Conservation (phyloP, 371 early-diverging fungal species). For the Batrachochytrium dendrobatidis region DNA sequence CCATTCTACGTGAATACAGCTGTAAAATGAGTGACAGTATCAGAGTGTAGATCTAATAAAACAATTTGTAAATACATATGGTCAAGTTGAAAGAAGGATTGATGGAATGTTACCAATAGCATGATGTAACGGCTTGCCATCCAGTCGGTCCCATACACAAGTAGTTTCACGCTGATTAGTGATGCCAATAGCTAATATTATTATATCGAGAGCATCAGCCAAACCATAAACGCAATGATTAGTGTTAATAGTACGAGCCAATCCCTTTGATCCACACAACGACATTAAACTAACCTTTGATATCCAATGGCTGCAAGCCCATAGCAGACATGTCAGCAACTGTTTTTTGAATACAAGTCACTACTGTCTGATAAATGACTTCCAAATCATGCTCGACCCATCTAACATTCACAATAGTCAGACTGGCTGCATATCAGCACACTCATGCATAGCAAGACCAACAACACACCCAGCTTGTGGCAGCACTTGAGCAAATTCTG, state of each 20-base stretch:
- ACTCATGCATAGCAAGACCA: background rate
- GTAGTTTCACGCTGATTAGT: slow-evolving; percentile 96
- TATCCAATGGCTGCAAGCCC: slow-evolving; percentile 51
- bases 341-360: slow-evolving; percentile 62
- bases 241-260: background rate
- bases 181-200: slow-evolving; percentile 82
- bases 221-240: slow-evolving; percentile 2
- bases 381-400: slow-evolving; percentile 90
- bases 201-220: background rate
- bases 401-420: slow-evolving; percentile 34
- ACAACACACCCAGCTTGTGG: slow-evolving; percentile 67
- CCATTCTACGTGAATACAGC: too few species aligned
- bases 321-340: slow-evolving; percentile 56
- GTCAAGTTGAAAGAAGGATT: background rate
- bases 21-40: too few species aligned
- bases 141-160: slow-evolving; percentile 78
- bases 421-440: too few species aligned
- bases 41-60: background rate
- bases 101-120: slow-evolving; percentile 52
- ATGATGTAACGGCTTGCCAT: slow-evolving; percentile 76
- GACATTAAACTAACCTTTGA: slow-evolving; percentile 43
- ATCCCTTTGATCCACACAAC: background rate
- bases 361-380: slow-evolving; percentile 64
- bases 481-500: slow-evolving; percentile 65
- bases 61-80: slow-evolving; percentile 2